A percentile compares a stretch with the other conserved stretches of the same genome.
phyloP scores from a whole-genome alignment of 2,329 filamentous ascomycete genomes.

The Trichoderma afroharzianum region DNA sequence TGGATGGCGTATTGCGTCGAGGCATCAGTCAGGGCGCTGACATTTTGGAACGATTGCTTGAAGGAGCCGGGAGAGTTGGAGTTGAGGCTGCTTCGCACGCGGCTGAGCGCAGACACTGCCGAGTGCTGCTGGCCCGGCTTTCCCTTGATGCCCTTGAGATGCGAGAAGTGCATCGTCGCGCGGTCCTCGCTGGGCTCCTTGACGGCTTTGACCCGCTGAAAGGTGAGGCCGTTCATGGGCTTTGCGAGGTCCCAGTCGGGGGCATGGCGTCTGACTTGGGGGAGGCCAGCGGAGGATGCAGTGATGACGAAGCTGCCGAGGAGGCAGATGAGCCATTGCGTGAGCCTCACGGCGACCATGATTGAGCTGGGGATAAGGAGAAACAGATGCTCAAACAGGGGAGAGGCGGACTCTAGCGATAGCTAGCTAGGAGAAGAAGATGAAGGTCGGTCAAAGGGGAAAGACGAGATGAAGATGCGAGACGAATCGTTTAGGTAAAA shows the following conservation, averaged over 20 bases:
- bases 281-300: background rate
- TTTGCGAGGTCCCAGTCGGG: slow-evolving; percentile 32
- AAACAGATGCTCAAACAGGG: background rate
- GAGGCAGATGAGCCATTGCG: slow-evolving; percentile 4
- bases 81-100: slow-evolving; percentile 22
- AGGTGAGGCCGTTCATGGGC: slow-evolving; percentile 37
- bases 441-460: background rate
- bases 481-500: background rate
- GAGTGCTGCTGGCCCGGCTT: slow-evolving; percentile 23
- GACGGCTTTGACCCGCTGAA: slow-evolving; percentile 33
- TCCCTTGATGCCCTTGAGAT: slow-evolving; percentile 31
- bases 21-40: slow-evolving; percentile 35
- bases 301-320: slow-evolving; percentile 13
- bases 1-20: slow-evolving; percentile 43
- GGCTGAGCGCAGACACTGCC: slow-evolving; percentile 29
- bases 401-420: no score
- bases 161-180: slow-evolving; percentile 30
- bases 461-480: background rate
- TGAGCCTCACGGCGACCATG: background rate
- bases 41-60: slow-evolving; percentile 34
- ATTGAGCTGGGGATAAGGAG: background rate
- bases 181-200: slow-evolving; percentile 28
- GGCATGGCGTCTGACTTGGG: slow-evolving; percentile 9
- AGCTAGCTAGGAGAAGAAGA: background rate
- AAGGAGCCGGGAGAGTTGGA: slow-evolving; percentile 16